Evolutionary conservation across 257 asterid species (phyloP).

Genomic region (Fraxinus pennsylvanica): DNA sequence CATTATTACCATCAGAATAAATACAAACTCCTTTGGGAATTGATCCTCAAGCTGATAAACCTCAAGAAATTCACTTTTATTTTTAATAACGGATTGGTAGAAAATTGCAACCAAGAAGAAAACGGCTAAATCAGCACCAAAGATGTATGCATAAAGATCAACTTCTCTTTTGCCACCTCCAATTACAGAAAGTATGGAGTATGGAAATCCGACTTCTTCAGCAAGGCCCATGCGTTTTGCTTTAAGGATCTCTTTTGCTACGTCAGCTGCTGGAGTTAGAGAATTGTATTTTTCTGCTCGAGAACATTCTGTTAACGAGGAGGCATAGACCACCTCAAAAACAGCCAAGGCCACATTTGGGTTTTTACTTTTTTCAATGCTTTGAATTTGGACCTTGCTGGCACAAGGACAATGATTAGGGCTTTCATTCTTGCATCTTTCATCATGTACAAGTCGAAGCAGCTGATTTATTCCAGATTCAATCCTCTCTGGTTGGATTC

Average conservation of each 20-base stretch:
- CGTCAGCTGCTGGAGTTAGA: constrained; percentile 97
- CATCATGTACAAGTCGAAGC: constrained; percentile 70
- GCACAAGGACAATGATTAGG: constrained; percentile 64
- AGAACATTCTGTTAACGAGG: constrained; percentile 60
- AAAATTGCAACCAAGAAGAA: constrained; percentile 93
- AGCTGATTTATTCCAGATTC: constrained; percentile 88
- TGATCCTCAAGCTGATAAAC: constrained; percentile 99
- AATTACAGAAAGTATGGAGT: constrained; percentile 67
- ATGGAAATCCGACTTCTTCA: constrained; percentile 80
- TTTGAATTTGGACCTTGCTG: constrained; percentile 90
- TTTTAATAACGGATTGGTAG: constrained; percentile 86
- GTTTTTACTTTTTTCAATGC: constrained; percentile 76
- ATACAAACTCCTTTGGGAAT: constrained; percentile 91
- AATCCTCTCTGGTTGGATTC: constrained; percentile 97
- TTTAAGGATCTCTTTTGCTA: constrained; percentile 75
- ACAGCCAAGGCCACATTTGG: constrained; percentile 75
- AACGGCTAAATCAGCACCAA: constrained; percentile 92
- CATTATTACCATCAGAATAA: constrained; percentile 78
- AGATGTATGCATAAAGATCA: constrained; percentile 90
- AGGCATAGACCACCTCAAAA: constrained; percentile 89
- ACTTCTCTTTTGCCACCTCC: constrained; percentile 97
- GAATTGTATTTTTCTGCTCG: constrained; percentile 67
- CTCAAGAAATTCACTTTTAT: constrained; percentile 86
- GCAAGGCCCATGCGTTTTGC: constrained; percentile 54
- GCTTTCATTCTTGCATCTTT: constrained; percentile 63